A percentile compares a stretch with the other conserved stretches of the same genome.
These are phyloP conservation scores for Isatis lusitanica DNA, from an alignment of 441 rosid species.

Conservation along the genomic window DNA sequence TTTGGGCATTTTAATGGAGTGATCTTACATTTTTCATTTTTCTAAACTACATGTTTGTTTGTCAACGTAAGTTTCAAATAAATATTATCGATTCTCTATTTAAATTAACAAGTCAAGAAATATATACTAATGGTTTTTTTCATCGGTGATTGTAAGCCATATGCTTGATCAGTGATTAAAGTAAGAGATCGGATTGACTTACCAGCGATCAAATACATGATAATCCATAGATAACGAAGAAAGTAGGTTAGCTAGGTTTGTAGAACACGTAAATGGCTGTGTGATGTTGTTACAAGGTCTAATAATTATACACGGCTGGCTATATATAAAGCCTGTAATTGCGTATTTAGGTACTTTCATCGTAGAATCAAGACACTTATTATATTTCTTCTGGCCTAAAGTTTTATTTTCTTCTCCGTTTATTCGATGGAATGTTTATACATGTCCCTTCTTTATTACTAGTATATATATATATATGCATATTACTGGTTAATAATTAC, in stretches of 20 bases:
- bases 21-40: background rate
- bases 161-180: background rate
- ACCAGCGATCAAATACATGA: background rate
- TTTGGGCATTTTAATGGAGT: background rate
- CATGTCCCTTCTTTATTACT: background rate
- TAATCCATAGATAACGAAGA: background rate
- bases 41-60: background rate
- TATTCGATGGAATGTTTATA: background rate
- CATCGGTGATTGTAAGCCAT: background rate
- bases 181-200: background rate
- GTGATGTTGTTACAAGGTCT: background rate
- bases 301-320: background rate
- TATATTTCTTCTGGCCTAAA: background rate
- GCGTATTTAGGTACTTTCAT: background rate
- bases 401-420: background rate
- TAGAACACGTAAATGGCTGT: background rate
- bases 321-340: background rate
- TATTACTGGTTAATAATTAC: background rate
- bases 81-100: no score
- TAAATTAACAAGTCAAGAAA: background rate
- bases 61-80: background rate
- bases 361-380: conserved; percentile 4
- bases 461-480: background rate
- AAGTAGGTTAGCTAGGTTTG: conserved; percentile 8
- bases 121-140: background rate